These are phyloP conservation scores for Ramaria sp. DNA, from an alignment of 768 basidiomycete species.

Conservation along the genomic window DNA sequence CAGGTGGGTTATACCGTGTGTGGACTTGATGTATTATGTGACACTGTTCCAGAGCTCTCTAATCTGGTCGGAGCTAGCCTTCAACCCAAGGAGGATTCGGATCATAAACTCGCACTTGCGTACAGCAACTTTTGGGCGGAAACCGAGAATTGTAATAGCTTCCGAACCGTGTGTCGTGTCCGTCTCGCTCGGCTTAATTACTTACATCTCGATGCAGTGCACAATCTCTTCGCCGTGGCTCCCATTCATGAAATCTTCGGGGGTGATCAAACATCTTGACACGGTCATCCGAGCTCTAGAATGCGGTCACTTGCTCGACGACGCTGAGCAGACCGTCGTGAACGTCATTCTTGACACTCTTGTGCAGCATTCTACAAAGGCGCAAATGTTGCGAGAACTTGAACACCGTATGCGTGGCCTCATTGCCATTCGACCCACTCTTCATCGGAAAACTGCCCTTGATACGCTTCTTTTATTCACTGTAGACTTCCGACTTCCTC, in stretches of 20 bases:
- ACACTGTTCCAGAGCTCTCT: conserved; percentile 27
- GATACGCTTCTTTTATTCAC: conserved; percentile 39
- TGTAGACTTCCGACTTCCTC: conserved; percentile 26
- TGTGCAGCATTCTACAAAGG: neutral
- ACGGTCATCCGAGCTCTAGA: conserved; percentile 15
- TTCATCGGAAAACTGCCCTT: conserved; percentile 14
- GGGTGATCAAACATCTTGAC: conserved; percentile 37
- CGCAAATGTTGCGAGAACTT: neutral
- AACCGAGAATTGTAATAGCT: neutral
- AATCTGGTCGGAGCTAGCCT: conserved; percentile 31
- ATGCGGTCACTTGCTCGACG: neutral
- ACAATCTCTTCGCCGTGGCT: conserved; percentile 37
- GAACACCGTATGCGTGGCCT: neutral
- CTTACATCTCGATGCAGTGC: conserved; percentile 10
- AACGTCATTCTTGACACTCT: neutral
- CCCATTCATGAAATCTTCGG: conserved; percentile 34
- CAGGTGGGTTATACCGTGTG: neutral
- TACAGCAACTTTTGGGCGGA: conserved; percentile 35
- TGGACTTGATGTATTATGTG: neutral
- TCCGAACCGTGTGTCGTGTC: conserved; percentile 12
- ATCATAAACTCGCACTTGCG: conserved; percentile 30
- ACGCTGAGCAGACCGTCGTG: neutral
- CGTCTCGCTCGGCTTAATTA: neutral
- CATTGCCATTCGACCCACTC: neutral
- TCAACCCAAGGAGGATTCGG: conserved; percentile 23